These are phyloP conservation scores for Meyerozyma carpophila DNA, from an alignment of 1,139 yeast species.

Conservation along the genomic window DNA sequence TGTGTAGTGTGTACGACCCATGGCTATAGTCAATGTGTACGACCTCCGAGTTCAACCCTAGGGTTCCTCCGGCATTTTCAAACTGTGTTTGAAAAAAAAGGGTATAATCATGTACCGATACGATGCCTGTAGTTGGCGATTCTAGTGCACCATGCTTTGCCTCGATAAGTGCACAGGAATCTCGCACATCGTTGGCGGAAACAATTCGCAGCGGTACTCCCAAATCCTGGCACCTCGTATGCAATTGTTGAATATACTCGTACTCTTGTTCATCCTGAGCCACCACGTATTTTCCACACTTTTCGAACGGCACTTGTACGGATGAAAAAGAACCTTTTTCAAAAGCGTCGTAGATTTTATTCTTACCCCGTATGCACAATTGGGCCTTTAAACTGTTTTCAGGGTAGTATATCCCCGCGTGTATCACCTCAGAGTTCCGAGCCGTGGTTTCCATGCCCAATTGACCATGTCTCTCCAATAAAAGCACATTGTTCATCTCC, in stretches of 20 bases:
- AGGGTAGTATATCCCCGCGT: slow-evolving; percentile 86
- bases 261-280: slow-evolving; percentile 69
- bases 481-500: slow-evolving; percentile 44
- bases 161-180: slow-evolving; percentile 58
- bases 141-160: slow-evolving; percentile 60
- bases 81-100: slow-evolving; percentile 52
- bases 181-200: slow-evolving; percentile 34
- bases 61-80: slow-evolving; percentile 53
- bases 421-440: slow-evolving; percentile 87
- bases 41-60: slow-evolving; percentile 60
- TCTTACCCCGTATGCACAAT: slow-evolving; percentile 71
- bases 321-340: slow-evolving; percentile 34
- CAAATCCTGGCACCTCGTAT: slow-evolving; percentile 41
- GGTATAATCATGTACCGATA: slow-evolving; percentile 75
- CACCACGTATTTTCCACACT: slow-evolving; percentile 86
- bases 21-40: slow-evolving; percentile 30
- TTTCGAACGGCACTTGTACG: slow-evolving; percentile 41
- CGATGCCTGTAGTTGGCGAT: slow-evolving; percentile 84
- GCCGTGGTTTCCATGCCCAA: slow-evolving; percentile 80
- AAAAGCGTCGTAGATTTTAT: slow-evolving; percentile 49
- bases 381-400: slow-evolving; percentile 57
- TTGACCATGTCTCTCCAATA: slow-evolving; percentile 61
- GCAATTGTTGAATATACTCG: slow-evolving; percentile 51
- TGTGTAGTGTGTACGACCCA: slow-evolving; percentile 21
- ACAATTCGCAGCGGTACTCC: slow-evolving; percentile 60